These are phyloP conservation scores for Pythium phragmitis DNA, from an alignment of 352 stramenopile genomes.

Conservation along the genomic window DNA sequence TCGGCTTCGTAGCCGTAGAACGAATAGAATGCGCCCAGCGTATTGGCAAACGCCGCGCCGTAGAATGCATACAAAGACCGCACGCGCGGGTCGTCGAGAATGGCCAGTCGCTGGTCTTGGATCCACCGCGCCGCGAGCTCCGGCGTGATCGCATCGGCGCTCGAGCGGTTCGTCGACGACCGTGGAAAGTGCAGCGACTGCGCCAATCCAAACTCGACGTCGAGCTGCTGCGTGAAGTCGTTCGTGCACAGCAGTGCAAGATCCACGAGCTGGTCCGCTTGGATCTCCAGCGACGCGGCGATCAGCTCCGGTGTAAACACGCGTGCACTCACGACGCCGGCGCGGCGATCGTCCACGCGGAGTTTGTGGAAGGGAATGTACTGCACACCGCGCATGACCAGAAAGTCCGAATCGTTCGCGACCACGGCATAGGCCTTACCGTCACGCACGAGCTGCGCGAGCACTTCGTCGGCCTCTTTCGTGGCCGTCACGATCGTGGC, in stretches of 20 bases:
- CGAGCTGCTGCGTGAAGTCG: slow-evolving; percentile 78
- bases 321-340: slow-evolving; percentile 42
- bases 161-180: slow-evolving; percentile 31
- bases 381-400: slow-evolving; percentile 74
- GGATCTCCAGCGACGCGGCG: slow-evolving; percentile 54
- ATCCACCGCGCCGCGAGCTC: slow-evolving; percentile 63
- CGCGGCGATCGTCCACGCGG: slow-evolving; percentile 28
- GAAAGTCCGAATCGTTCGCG: slow-evolving; percentile 87
- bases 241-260: slow-evolving; percentile 86
- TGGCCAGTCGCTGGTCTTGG: slow-evolving; percentile 35
- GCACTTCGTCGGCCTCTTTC: slow-evolving; percentile 76
- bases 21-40: slow-evolving; percentile 70
- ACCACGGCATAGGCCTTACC: slow-evolving; percentile 63
- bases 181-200: slow-evolving; percentile 50
- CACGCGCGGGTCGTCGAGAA: slow-evolving; percentile 54
- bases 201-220: slow-evolving; percentile 61
- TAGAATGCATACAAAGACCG: slow-evolving; percentile 12
- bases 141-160: slow-evolving; percentile 41
- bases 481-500: slow-evolving; percentile 49
- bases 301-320: slow-evolving; percentile 76
- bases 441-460: slow-evolving; percentile 60
- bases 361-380: slow-evolving; percentile 82
- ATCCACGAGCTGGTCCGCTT: slow-evolving; percentile 76
- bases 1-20: slow-evolving; percentile 63
- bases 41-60: slow-evolving; percentile 42